Evolutionary conservation across 345 rosid species (phyloP), one percentile per base, ranked within the genome.

Genomic region (Capsella bursapastoris): DNA sequence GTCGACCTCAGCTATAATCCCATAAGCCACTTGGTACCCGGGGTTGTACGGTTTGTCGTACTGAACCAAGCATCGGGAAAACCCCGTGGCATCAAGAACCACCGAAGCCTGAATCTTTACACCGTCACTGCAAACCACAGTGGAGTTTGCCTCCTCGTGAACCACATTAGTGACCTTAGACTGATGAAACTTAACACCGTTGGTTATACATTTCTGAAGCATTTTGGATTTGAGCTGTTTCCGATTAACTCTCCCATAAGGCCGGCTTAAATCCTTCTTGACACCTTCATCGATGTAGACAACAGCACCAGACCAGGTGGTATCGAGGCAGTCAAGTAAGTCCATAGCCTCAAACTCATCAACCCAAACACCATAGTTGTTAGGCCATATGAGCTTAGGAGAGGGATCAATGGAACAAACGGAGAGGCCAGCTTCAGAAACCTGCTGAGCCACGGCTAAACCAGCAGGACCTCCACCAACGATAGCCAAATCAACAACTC

Each of bases 381-480:
- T 94, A 41, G 99, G 99, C 97, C 97, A 94, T n/a, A 94, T 90
- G 80, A 94, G 83, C 65, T 81, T 85, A 2, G 97, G 99, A 38
- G 82, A 91, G 0, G 99, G 99, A 51, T 94, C 97, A n/a, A 94
- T 90, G 2, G 86, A 83, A 78, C 96, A 89, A 22, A 95, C 99
- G 0, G 92, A 87, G 58, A 92, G 97, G 34, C 99, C 99, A 0
- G 97, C 97, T 78, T 87, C 90, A 0, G 99, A 90, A 32, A 95
- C 99, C 64, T 84, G 96, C 77, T 91, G 97, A 7, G 98, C 97
- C 64, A 94, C 98, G 3, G 98, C 98, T 13, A 94, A 88, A 71
- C 99, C 99, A 0, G 99, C 97, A 8, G 99, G 97, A 5, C 99
- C 99, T 0, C 99, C 99, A 15, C 99, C 99, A 3, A 95, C 99